Evolutionary conservation across 768 basidiomycete genomes (phyloP).

Genomic region (Serendipita sp.): DNA sequence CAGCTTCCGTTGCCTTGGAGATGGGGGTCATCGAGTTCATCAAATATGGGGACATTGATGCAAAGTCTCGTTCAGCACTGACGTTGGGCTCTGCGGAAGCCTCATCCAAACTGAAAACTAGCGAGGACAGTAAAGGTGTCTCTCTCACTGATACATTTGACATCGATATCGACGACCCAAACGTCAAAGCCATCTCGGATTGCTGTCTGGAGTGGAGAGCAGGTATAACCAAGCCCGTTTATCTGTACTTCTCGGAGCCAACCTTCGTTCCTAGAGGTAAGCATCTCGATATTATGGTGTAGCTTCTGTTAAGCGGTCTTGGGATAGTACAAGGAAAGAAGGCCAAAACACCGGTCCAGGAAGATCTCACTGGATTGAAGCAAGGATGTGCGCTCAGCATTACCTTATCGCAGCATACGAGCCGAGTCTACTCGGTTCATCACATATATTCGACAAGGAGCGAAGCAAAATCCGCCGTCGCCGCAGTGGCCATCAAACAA

Average conservation of each 20-base stretch:
- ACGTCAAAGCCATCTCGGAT: constrained; percentile 31
- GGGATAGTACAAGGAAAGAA: not conserved
- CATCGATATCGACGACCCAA: constrained; percentile 8
- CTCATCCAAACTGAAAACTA: not conserved
- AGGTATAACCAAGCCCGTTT: constrained; percentile 34
- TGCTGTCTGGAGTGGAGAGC: constrained; percentile 41
- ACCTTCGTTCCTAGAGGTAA: not conserved
- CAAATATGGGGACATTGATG: constrained; percentile 25
- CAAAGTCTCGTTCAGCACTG: not conserved
- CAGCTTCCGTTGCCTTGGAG: constrained; percentile 37
- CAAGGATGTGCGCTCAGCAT: constrained; percentile 42
- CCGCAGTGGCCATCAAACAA: constrained; percentile 34
- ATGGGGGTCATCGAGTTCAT: constrained; percentile 50
- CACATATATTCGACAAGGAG: constrained; percentile 25
- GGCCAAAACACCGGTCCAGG: not conserved
- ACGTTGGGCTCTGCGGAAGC: not conserved
- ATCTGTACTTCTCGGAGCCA: constrained; percentile 34
- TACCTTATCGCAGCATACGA: constrained; percentile 32
- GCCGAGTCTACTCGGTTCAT: constrained; percentile 36
- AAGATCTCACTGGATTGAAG: not conserved
- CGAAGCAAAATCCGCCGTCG: constrained; percentile 39
- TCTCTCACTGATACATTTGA: not conserved
- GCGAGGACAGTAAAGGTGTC: not conserved
- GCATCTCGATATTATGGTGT: not conserved
- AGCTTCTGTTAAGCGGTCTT: not conserved